Evolutionary conservation across 208 protist genomes (phyloP), one percentile per base, ranked within the genome.

Genomic region (Angomonas ambiguus): DNA sequence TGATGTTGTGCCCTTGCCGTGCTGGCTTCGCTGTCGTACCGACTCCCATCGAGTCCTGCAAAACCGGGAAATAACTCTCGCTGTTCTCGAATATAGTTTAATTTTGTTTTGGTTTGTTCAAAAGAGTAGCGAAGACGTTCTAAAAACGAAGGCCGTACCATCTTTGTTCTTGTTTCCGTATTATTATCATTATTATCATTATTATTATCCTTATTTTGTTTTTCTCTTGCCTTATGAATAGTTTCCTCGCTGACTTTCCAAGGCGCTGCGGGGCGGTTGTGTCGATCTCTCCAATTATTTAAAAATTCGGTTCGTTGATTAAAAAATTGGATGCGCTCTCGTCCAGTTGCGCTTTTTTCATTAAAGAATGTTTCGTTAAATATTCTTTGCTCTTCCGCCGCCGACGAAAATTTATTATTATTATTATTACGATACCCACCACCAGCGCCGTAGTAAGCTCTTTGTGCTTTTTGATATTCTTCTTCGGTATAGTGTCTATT

Each of bases 21-120:
- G 48, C 70, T 77, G 20, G 0, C 42, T 2, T 67, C 55, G 64
- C 64, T 71, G 62, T 83, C 77, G 68, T 76, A 87, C 5, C 68
- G 56, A 41, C 71, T 73, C 62, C 77, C 77, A 33, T 81, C 74
- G 60, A 87, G 74, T 0, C 81, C 81, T 2, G 69, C 74, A 48
- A 83, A 87, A 30, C 58, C 51, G 6, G 67, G 72, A 0, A 61
- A 71, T n/a, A 32, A 62, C 5, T 66, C 33, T 51, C 80, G 79
- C 4, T 63, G 28, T 6, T 77, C 58, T 2, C 61, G 62, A 28
- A 87, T 48, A 13, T 64, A n/a, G 0, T 32, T 16, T 31, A 87
- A 34, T n/a, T 62, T 34, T 20, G 33, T 22, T 11, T 51, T 31
- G 0, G 69, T 71, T n/a, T 30, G 13, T 13, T 65, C 4, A 2